Percentiles rank a stretch among this genome's conserved stretches.
Conservation (phyloP, 257 asterid genomes). For the Solanum chaucha region DNA sequence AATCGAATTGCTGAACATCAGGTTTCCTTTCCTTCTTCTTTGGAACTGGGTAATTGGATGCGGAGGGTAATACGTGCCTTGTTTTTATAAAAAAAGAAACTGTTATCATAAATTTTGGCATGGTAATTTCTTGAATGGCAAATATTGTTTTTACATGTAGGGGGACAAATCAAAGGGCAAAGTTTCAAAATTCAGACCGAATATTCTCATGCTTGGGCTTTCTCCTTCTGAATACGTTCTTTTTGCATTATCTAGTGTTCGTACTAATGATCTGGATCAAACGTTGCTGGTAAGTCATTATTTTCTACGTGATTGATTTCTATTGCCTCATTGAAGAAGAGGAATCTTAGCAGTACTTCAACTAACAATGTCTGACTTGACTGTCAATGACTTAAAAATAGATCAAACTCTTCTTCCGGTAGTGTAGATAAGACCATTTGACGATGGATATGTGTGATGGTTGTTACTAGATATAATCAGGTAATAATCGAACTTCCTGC, state of each 20-base stretch:
- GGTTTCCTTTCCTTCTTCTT: conserved; percentile 20
- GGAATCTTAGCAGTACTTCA: neutral
- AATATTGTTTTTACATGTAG: neutral
- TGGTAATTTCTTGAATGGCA: neutral
- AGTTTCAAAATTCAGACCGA: conserved; percentile 10
- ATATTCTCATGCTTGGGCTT: conserved; percentile 48
- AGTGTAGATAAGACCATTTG: neutral
- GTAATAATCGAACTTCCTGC: neutral
- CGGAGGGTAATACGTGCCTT: neutral
- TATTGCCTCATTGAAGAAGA: neutral
- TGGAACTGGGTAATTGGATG: neutral
- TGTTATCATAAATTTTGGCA: neutral
- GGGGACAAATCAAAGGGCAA: conserved; percentile 56
- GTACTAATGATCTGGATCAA: conserved; percentile 71
- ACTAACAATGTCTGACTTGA: neutral
- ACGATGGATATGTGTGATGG: neutral
- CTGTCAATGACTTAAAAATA: neutral
- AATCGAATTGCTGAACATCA: conserved; percentile 67
- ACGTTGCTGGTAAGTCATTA: conserved; percentile 64
- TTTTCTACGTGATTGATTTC: neutral
- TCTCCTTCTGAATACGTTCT: conserved; percentile 70
- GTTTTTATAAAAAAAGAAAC: neutral
- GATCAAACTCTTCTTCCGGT: neutral
- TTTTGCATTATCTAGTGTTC: conserved; percentile 18
- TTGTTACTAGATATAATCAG: neutral